Percentiles rank a stretch among this genome's conserved stretches.
These are phyloP conservation scores for Delonix regia DNA, from an alignment of 306 rosid species.

Conservation along the genomic window DNA sequence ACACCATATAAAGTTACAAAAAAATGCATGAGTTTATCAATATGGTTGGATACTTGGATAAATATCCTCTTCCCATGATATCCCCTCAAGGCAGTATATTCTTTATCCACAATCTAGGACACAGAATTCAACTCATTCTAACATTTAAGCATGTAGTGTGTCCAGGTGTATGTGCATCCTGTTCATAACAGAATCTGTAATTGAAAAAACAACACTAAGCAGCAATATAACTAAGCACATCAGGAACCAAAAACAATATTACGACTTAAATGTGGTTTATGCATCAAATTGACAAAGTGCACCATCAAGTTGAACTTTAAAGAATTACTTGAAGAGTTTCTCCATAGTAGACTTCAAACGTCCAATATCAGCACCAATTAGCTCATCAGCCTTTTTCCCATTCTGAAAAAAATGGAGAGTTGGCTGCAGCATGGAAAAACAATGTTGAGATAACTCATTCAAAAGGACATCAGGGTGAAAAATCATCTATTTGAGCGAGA, in stretches of 20 bases:
- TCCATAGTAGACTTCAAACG: conserved; percentile 55
- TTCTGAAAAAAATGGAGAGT: conserved; percentile 76
- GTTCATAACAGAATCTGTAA: background rate
- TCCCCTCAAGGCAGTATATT: no score
- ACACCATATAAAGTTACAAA: background rate
- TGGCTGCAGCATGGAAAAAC: conserved; percentile 64
- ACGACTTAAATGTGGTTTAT: background rate
- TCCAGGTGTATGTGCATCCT: background rate
- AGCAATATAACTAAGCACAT: conserved; percentile 10
- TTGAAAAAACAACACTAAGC: conserved; percentile 22
- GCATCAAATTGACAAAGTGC: conserved; percentile 21
- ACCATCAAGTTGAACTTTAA: conserved; percentile 8
- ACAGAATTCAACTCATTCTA: background rate
- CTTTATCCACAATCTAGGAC: no score
- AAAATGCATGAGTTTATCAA: background rate
- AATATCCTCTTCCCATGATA: background rate
- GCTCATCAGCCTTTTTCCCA: conserved; percentile 72
- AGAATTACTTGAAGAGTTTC: conserved; percentile 73
- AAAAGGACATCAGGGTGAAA: conserved; percentile 2
- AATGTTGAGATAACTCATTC: background rate
- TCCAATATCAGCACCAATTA: conserved; percentile 68
- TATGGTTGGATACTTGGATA: background rate
- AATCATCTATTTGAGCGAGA: conserved; percentile 20
- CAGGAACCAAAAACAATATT: conserved; percentile 19
- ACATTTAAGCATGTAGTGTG: background rate